Conservation (phyloP, 306 rosid species). For the Datisca glomerata region DNA sequence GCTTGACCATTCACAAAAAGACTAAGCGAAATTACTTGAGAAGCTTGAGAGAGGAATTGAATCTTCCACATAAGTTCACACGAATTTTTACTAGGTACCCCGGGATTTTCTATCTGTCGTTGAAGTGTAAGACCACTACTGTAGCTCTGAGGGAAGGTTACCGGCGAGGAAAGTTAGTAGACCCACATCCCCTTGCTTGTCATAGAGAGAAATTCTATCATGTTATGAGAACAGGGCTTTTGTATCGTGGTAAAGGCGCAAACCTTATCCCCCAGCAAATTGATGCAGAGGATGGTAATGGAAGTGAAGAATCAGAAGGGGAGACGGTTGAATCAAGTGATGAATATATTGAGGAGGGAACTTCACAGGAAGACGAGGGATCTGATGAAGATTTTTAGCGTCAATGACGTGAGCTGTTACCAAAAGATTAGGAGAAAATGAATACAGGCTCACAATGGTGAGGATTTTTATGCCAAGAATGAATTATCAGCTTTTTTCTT, state of each 20-base stretch:
- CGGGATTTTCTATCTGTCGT: conserved; percentile 65
- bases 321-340: conserved; percentile 26
- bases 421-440: no score
- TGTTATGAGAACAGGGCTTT: conserved; percentile 80
- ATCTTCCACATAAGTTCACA: conserved; percentile 81
- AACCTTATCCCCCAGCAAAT: conserved; percentile 23
- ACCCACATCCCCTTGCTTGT: conserved; percentile 60
- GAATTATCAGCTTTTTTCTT: no score
- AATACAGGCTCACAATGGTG: no score
- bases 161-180: conserved; percentile 58
- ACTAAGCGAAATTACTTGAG: conserved; percentile 83
- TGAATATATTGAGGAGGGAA: conserved; percentile 32
- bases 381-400: conserved; percentile 6
- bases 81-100: conserved; percentile 81
- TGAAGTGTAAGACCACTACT: conserved; percentile 87
- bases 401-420: no score
- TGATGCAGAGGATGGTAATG: conserved; percentile 19
- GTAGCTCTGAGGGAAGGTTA: conserved; percentile 69
- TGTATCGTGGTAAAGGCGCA: conserved; percentile 54
- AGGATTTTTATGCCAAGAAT: no score
- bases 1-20: conserved; percentile 76
- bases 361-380: conserved; percentile 22
- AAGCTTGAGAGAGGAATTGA: conserved; percentile 72
- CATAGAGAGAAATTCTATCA: conserved; percentile 64
- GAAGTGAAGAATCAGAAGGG: conserved; percentile 25